Base-by-base conservation (phyloP, 1,139 yeast genomes). In the Hemisphaericaspora xylofermentans region DNA sequence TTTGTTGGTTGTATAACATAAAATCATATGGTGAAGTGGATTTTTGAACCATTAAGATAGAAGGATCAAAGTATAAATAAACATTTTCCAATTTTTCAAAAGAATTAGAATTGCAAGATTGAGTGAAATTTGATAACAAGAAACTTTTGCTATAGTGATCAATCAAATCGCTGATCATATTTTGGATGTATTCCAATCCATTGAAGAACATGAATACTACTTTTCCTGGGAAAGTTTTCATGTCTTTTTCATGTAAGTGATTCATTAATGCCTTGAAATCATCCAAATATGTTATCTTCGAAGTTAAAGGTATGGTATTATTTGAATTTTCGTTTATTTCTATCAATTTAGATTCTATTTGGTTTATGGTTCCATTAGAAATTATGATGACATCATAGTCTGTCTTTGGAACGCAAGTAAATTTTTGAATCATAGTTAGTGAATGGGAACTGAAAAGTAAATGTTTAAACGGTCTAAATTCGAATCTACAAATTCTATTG, bases 201-300 rank as follows among this genome's bases (percentile, higher is more conserved):
- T 68, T 57, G 53, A 69, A 68, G 40, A 68, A 69, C 74, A 69
- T 68, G 41, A 69, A 68, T 25, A 67, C 49, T 7, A 67, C 62
- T 45, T 63, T 63, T 2, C 70, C 72, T 7, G 53, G 46, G 42
- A 61, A 65, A 9, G 41, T 30, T n/a, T 40, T 39, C 6, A 31
- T 13, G 10, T 31, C 19, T 7, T 18, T 31, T n/a, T 22, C 16
- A 22, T 55, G 48, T 18, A 57, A 44, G 37, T 52, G 54, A 6
- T 41, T 26, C 1, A 58, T 44, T 41, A 67, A 56, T 22, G 58
- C 60, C 17, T 53, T 51, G 40, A 66, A 63, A n/a, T 56, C 51
- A 33, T 56, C 55, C 29, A 67, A 52, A 44, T 62, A 63, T 1
- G 63, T 55, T 27, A 63, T 52, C 31, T 53, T 51, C 14, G 65